Evolutionary conservation across 371 early-diverging fungal genomes (phyloP).

Genomic region (Mucor lusitanicus): DNA sequence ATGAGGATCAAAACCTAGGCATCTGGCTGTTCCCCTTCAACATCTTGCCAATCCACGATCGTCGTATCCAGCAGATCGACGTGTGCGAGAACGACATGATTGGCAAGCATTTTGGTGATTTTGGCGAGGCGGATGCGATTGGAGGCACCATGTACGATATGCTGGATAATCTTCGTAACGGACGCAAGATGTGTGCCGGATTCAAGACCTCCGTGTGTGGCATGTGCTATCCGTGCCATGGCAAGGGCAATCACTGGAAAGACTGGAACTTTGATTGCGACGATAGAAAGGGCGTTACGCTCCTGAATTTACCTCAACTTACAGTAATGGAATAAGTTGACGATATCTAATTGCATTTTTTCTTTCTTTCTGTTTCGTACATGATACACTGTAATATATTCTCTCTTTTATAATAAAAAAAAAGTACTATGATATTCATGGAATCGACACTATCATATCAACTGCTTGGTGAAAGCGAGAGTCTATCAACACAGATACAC

Average conservation of each 20-base stretch:
- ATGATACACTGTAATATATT: not conserved
- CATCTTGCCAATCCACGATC: constrained; percentile 57
- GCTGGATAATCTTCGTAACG: constrained; percentile 47
- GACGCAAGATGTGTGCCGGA: constrained; percentile 48
- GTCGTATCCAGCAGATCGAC: constrained; percentile 64
- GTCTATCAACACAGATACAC: not conserved
- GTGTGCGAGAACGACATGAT: constrained; percentile 66
- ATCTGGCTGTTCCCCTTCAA: constrained; percentile 64
- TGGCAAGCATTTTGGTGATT: constrained; percentile 65
- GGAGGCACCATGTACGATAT: constrained; percentile 62
- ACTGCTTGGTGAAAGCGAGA: not conserved
- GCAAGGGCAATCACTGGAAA: constrained; percentile 59
- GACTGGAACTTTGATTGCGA: constrained; percentile 65
- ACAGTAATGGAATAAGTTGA: constrained; percentile 38
- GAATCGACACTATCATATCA: not conserved
- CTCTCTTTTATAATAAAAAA: not conserved
- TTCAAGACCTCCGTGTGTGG: constrained; percentile 49
- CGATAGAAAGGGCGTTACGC: constrained; percentile 56
- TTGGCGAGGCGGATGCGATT: constrained; percentile 52
- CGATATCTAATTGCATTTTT: not conserved
- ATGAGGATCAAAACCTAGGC: constrained; percentile 62
- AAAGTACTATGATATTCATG: not conserved
- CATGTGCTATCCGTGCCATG: constrained; percentile 60
- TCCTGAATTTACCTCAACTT: constrained; percentile 32
- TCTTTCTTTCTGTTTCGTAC: not conserved